These are phyloP conservation scores for Alternaria sp. DNA, from an alignment of 2,329 filamentous ascomycete species.

Conservation along the genomic window DNA sequence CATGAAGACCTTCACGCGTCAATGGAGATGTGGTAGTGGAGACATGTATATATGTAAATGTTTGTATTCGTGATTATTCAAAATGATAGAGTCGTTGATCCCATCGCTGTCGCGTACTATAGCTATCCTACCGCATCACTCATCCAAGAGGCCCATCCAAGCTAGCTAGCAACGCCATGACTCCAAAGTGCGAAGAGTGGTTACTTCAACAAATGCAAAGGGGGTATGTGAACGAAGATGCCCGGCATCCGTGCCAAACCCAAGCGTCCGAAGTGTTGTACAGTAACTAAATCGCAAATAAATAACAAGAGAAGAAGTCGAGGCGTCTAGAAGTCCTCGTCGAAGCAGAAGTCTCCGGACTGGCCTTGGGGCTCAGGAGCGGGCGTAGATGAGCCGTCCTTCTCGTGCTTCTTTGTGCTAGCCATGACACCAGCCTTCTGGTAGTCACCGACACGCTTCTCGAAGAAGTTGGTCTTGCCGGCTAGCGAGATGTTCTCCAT, in stretches of 20 bases:
- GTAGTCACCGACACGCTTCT: conserved; percentile 99
- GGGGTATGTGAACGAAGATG: conserved; percentile 32
- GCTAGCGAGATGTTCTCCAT: conserved; percentile 99
- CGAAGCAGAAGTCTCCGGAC: conserved; percentile 84
- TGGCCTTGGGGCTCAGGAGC: conserved; percentile 52
- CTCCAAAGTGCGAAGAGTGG: conserved; percentile 30
- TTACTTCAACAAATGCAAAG: conserved; percentile 42
- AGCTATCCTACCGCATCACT: conserved; percentile 16
- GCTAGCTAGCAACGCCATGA: conserved; percentile 15
- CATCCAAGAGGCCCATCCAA: conserved; percentile 11
- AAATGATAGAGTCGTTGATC: conserved; percentile 17
- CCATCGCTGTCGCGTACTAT: conserved; percentile 13
- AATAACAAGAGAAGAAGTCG: conserved; percentile 20
- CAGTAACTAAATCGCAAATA: conserved; percentile 29
- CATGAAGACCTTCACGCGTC: not conserved
- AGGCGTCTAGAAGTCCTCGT: conserved; percentile 87
- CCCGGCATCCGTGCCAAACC: conserved; percentile 28
- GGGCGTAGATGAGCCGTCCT: conserved; percentile 52
- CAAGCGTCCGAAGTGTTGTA: conserved; percentile 26
- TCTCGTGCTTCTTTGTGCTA: conserved; percentile 76
- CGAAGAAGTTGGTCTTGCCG: conserved; percentile 99
- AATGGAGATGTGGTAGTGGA: too few species aligned
- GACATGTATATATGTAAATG: not conserved
- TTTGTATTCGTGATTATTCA: conserved; percentile 27
- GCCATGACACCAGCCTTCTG: conserved; percentile 99